Conservation (phyloP, 2,329 filamentous ascomycete species). For the Coniochaeta ligniaria region DNA sequence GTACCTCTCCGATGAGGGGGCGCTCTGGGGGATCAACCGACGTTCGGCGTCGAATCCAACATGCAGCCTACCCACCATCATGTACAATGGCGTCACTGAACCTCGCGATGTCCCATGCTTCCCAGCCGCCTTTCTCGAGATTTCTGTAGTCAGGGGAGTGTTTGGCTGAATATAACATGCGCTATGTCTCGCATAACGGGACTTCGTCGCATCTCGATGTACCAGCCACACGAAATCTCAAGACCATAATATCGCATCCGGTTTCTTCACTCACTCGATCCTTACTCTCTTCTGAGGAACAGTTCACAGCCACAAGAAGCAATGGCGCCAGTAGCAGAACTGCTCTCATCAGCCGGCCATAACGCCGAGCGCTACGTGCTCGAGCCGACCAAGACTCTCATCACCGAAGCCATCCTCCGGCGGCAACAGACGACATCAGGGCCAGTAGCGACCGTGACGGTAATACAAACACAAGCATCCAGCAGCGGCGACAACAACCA, state of each 20-base stretch:
- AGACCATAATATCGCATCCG: background rate
- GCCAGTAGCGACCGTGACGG: background rate
- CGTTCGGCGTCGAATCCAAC: background rate
- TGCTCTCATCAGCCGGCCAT: background rate
- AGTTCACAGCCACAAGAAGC: background rate
- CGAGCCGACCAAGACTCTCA: background rate
- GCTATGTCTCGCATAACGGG: background rate
- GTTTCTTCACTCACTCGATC: background rate
- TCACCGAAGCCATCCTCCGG: background rate
- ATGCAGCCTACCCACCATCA: background rate
- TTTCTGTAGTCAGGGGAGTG: background rate
- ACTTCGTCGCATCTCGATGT: background rate
- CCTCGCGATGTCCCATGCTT: background rate
- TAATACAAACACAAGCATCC: background rate
- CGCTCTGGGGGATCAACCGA: background rate
- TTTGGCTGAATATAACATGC: background rate
- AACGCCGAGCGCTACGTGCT: background rate
- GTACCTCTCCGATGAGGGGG: background rate
- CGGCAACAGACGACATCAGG: background rate
- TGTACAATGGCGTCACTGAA: background rate
- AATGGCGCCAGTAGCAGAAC: slow-evolving; percentile 1
- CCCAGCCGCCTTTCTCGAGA: background rate
- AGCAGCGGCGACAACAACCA: background rate
- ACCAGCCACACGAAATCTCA: background rate
- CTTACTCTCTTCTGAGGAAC: background rate